Evolutionary conservation across 768 basidiomycete genomes (phyloP).

Genomic region (Suillus occidentalis): DNA sequence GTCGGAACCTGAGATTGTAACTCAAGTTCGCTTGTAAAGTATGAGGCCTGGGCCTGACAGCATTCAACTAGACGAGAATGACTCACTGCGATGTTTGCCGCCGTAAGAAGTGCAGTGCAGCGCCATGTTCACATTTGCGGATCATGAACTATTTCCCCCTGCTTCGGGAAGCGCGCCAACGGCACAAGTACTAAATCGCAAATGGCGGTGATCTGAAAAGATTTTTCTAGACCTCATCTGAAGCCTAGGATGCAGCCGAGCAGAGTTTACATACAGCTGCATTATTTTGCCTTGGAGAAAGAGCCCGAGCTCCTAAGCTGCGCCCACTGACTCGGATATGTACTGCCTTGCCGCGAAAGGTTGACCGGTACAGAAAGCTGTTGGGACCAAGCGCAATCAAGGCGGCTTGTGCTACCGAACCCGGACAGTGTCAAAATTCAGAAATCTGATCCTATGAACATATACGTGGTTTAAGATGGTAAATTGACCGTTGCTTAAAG

Average conservation of each 20-base stretch:
- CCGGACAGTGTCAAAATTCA: neutral
- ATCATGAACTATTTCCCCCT: neutral
- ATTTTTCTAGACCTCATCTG: neutral
- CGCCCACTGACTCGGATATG: neutral
- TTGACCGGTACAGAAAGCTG: neutral
- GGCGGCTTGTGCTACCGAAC: neutral
- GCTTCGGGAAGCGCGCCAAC: neutral
- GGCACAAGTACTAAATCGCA: neutral
- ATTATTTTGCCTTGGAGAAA: neutral
- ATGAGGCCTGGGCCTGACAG: neutral
- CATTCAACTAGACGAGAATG: neutral
- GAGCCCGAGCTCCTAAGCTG: neutral
- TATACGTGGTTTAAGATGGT: neutral
- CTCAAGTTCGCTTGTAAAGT: neutral
- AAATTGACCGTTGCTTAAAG: neutral
- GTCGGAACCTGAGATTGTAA: neutral
- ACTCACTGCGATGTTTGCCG: neutral
- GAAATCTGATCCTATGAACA: neutral
- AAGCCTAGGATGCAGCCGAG: constrained; percentile 6
- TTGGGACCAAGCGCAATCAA: neutral
- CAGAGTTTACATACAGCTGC: constrained; percentile 5
- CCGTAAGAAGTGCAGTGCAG: neutral
- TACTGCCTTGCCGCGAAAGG: neutral
- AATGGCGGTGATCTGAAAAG: neutral
- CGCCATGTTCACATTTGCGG: neutral